Evolutionary conservation across 306 rosid species (phyloP), one percentile per base, ranked within the genome.

Genomic region (Datisca glomerata): DNA sequence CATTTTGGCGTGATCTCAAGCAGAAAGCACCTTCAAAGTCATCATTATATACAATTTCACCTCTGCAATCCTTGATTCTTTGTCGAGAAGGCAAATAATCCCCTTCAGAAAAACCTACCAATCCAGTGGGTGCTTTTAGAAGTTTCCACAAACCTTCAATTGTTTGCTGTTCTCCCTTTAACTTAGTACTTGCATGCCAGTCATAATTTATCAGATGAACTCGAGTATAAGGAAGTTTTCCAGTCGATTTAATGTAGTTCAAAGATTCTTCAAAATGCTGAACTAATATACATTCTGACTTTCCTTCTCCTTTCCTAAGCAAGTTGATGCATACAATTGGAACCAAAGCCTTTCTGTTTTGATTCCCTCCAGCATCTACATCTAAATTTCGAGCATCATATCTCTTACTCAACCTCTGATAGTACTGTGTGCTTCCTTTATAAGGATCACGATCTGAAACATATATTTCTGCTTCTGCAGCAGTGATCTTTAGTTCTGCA

Each of bases 401-500:
- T 68, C 98, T 80, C 57, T 75, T 77, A 58, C 72, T 80, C 72
- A 89, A 45, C 66, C 98, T 72, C 68, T 75, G 79, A 60, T 83
- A 84, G 64, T 89, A 89, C 49, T 89, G 71, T 18, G 60, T 41
- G 31, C 93, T 80, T 53, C 98, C 98, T 66, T 68, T 81, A 57
- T 89, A 89, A 50, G 98, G 98, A 59, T 89, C 79, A 3, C 61
- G 55, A 46, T 80, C 91, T 41, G 97, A 80, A 65, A 89, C 92
- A 63, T 84, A 80, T 57, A 89, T 89, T 71, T 80, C 98, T 56
- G 98, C 98, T 70, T 89, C 98, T 29, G 98, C 91, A 53, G 95
- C 86, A 50, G 98, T 80, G 21, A 91, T 73, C 69, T 91, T 91
- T 53, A 91, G 68, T 63, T 91, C 96, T 70, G 98, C 98, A 40